Conservation (phyloP, 106 monocot genomes). For the Apostasia shenzhenica region DNA sequence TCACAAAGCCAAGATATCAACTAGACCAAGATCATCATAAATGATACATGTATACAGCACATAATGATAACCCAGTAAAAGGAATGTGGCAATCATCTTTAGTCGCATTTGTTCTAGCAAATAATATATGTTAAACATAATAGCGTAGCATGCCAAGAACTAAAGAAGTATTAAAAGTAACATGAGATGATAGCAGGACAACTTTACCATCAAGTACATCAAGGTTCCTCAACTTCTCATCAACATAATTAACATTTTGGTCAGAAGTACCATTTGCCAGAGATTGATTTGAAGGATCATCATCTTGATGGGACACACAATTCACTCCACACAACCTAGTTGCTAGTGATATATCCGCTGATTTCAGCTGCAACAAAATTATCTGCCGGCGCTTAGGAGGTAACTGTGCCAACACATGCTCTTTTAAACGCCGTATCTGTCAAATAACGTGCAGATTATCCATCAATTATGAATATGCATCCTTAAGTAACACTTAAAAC, state of each 20-base stretch:
- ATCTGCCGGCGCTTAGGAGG: constrained; percentile 96
- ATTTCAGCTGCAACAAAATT: constrained; percentile 59
- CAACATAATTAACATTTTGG: constrained; percentile 9
- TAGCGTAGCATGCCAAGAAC: too few species aligned
- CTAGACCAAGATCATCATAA: too few species aligned
- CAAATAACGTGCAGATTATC: neutral
- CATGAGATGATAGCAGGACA: neutral
- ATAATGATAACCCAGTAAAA: too few species aligned
- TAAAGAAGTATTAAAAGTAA: too few species aligned
- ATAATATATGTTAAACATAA: too few species aligned
- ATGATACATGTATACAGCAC: too few species aligned
- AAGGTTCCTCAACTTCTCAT: constrained; percentile 10
- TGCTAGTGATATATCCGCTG: constrained; percentile 56
- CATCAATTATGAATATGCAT: too few species aligned
- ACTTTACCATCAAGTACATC: constrained; percentile 13
- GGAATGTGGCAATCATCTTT: too few species aligned
- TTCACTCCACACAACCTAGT: constrained; percentile 17
- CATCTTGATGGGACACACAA: neutral
- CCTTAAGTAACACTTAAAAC: too few species aligned
- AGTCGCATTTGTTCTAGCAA: too few species aligned
- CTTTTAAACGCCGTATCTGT: constrained; percentile 91
- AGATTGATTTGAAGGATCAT: constrained; percentile 11
- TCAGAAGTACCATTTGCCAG: constrained; percentile 5
- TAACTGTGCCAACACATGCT: constrained; percentile 78
- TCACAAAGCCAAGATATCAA: too few species aligned